Evolutionary conservation across 768 basidiomycete species (phyloP).

Genomic region (Tylopilus sp.): DNA sequence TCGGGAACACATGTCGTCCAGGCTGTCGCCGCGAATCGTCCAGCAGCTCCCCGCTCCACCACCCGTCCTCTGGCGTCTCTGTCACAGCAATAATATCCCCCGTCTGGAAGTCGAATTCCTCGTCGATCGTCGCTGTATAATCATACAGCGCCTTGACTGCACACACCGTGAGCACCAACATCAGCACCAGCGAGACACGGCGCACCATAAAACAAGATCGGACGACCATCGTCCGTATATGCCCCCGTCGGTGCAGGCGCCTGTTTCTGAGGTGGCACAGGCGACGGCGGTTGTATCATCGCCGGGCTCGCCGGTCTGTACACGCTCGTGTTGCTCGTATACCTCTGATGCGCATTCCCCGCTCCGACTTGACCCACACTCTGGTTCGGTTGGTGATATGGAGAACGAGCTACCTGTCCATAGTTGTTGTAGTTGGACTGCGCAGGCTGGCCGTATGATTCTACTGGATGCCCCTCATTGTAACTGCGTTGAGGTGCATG

Average conservation of each 20-base stretch:
- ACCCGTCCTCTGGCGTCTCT: constrained; percentile 90
- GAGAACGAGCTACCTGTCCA: background rate
- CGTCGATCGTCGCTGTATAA: constrained; percentile 78
- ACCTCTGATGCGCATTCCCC: constrained; percentile 32
- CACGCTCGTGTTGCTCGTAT: constrained; percentile 16
- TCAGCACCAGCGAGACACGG: background rate
- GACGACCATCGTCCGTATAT: constrained; percentile 77
- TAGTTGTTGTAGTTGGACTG: constrained; percentile 7
- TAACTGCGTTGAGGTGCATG: constrained; percentile 23
- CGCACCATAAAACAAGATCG: constrained; percentile 84
- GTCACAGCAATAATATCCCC: constrained; percentile 97
- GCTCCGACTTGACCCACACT: constrained; percentile 28
- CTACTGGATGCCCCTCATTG: constrained; percentile 15
- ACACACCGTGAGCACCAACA: background rate
- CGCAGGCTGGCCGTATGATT: constrained; percentile 15
- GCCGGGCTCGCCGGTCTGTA: constrained; percentile 47
- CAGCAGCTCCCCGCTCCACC: constrained; percentile 93
- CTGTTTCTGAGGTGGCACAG: constrained; percentile 36
- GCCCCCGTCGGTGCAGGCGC: constrained; percentile 60
- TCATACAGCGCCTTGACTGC: constrained; percentile 88
- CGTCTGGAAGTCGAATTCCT: constrained; percentile 95
- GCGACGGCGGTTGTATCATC: constrained; percentile 47
- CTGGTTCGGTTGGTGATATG: constrained; percentile 15
- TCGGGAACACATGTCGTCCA: constrained; percentile 81
- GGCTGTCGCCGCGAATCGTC: constrained; percentile 68